Evolutionary conservation across 805 yeast genomes (phyloP).

Genomic region (Monosporozyma unispora): DNA sequence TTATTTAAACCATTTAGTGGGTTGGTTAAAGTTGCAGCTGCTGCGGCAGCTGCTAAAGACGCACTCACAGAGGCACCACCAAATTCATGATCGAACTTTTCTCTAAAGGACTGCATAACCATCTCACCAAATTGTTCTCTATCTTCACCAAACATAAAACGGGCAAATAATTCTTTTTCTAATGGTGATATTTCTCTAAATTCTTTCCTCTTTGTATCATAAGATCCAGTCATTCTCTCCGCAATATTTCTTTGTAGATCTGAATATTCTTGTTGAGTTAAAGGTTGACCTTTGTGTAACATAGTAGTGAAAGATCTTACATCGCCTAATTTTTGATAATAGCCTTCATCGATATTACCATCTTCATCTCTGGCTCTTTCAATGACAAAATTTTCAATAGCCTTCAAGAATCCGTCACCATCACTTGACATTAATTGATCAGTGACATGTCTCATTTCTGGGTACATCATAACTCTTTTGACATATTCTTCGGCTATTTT

Average conservation of each 20-base stretch:
- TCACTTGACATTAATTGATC: conserved; percentile 64
- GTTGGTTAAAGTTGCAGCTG: conserved; percentile 16
- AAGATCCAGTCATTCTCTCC: conserved; percentile 25
- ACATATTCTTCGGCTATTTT: conserved; percentile 29
- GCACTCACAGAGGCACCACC: conserved; percentile 18
- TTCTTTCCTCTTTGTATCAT: conserved; percentile 21
- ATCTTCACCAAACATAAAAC: conserved; percentile 27
- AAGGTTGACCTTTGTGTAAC: conserved; percentile 24
- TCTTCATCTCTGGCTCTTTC: conserved; percentile 22
- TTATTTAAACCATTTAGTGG: conserved; percentile 11
- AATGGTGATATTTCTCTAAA: conserved; percentile 22
- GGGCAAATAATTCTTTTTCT: conserved; percentile 25
- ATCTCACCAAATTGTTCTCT: conserved; percentile 22
- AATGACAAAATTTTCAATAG: conserved; percentile 68
- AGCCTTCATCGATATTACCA: conserved; percentile 5
- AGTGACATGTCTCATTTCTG: conserved; percentile 53
- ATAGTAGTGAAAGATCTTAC: conserved; percentile 23
- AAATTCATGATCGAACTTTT: conserved; percentile 18
- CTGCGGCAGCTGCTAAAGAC: conserved; percentile 24
- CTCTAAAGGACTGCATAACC: conserved; percentile 24
- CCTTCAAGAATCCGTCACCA: conserved; percentile 68
- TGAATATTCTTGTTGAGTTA: conserved; percentile 25
- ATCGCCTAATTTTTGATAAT: conserved; percentile 12
- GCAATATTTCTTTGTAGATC: conserved; percentile 27
- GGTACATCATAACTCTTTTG: conserved; percentile 27